These are phyloP conservation scores for Geoglossum glabrum DNA, from an alignment of 495 filamentous ascomycete species.

Conservation along the genomic window DNA sequence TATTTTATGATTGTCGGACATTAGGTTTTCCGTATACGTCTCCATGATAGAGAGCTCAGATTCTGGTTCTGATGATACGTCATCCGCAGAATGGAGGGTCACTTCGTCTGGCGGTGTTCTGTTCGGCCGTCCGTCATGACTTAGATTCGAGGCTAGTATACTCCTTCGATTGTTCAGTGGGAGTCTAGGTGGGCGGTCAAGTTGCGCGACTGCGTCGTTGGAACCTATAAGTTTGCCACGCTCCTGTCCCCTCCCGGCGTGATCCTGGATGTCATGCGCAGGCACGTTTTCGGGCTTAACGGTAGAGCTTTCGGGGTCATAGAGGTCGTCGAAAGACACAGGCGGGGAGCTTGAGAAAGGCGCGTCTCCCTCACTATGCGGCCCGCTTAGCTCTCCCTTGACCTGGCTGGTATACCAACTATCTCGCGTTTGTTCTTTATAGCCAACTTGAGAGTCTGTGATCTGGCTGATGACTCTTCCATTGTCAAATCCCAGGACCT, in stretches of 20 bases:
- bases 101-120: neutral
- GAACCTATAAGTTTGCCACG: neutral
- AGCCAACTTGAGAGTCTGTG: conserved; percentile 34
- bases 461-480: conserved; percentile 46
- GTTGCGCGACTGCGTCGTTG: neutral
- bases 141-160: neutral
- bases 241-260: neutral
- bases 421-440: conserved; percentile 51
- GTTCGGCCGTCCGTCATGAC: neutral
- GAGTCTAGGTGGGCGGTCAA: neutral
- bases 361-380: neutral
- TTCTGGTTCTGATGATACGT: neutral
- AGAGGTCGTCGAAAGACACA: neutral
- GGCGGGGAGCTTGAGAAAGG: neutral
- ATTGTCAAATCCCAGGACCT: conserved; percentile 54
- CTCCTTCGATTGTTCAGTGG: neutral
- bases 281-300: neutral
- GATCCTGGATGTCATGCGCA: neutral
- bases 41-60: neutral
- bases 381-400: conserved; percentile 10
- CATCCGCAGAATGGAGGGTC: neutral
- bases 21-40: neutral
- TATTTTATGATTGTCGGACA: neutral
- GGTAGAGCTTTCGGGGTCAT: neutral
- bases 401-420: conserved; percentile 69